phyloP scores from a whole-genome alignment of 2,329 filamentous ascomycete species.

The Colletotrichum brevisporum region DNA sequence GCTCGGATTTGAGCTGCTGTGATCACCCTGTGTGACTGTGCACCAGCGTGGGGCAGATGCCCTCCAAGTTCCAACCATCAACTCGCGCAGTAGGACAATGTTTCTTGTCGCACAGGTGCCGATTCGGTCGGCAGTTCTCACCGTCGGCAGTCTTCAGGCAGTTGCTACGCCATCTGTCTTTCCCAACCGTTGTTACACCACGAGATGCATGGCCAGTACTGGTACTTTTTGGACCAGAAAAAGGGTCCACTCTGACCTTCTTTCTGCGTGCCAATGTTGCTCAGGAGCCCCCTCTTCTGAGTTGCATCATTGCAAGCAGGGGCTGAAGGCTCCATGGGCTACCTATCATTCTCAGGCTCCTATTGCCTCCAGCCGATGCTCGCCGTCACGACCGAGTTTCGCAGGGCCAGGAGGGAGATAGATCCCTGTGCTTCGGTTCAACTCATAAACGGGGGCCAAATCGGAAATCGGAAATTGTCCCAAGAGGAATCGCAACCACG shows the following conservation, averaged over 20 bases:
- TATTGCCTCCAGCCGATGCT: conserved; percentile 7
- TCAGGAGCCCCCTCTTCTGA: conserved; percentile 19
- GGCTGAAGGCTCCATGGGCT: neutral
- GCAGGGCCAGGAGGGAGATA: conserved; percentile 6
- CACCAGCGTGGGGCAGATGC: conserved; percentile 14
- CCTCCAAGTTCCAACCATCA: neutral
- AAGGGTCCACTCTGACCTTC: neutral
- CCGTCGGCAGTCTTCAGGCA: neutral
- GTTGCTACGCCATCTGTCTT: neutral
- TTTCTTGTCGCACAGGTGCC: conserved; percentile 1
- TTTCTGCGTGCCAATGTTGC: conserved; percentile 9
- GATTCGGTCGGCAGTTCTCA: neutral
- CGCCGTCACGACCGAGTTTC: conserved; percentile 12
- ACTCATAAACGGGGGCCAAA: conserved; percentile 24
- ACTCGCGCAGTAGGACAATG: neutral
- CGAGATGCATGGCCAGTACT: neutral
- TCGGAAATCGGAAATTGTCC: conserved; percentile 28
- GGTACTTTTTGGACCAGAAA: too few species aligned
- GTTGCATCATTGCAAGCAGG: conserved; percentile 23
- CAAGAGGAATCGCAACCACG: conserved; percentile 7
- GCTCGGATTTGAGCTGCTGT: conserved; percentile 18
- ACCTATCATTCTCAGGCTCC: conserved; percentile 7
- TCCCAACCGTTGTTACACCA: neutral
- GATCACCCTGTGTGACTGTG: conserved; percentile 10
- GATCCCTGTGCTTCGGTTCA: conserved; percentile 22